Evolutionary conservation across 768 basidiomycete genomes (phyloP).

Genomic region (Russula compacta): DNA sequence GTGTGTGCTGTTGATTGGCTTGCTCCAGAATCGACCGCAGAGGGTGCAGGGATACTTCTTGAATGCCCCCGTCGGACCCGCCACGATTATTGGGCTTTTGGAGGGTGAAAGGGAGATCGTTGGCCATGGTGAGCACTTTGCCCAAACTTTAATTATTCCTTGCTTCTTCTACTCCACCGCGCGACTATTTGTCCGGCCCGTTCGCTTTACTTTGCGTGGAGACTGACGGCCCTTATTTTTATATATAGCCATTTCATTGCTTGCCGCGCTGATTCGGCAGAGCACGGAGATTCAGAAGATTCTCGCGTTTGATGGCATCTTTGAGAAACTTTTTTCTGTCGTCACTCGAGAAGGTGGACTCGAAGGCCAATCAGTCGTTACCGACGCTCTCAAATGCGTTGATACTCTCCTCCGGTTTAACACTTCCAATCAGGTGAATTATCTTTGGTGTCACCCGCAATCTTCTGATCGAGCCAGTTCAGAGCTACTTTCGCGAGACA

Average conservation of each 20-base stretch:
- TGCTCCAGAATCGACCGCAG: conserved; percentile 76
- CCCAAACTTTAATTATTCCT: background rate
- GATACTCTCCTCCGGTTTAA: conserved; percentile 88
- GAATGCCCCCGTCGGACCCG: conserved; percentile 68
- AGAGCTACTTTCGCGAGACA: conserved; percentile 97
- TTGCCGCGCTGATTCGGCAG: conserved; percentile 72
- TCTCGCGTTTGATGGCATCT: conserved; percentile 92
- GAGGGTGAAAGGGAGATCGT: conserved; percentile 87
- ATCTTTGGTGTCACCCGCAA: background rate
- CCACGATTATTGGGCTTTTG: conserved; percentile 61
- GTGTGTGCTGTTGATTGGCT: conserved; percentile 68
- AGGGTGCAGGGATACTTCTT: conserved; percentile 87
- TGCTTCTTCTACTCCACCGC: background rate
- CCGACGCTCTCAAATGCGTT: conserved; percentile 78
- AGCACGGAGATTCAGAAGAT: conserved; percentile 95
- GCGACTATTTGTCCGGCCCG: background rate
- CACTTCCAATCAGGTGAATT: conserved; percentile 80
- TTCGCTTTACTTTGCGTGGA: background rate
- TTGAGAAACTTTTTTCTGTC: conserved; percentile 90
- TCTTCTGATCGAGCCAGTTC: conserved; percentile 18
- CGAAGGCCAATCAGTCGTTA: conserved; percentile 80
- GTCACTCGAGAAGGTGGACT: conserved; percentile 83
- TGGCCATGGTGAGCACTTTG: conserved; percentile 59
- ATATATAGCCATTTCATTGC: conserved; percentile 78
- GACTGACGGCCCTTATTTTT: conserved; percentile 26